Percentiles rank a stretch among this genome's conserved stretches.
phyloP scores from a whole-genome alignment of 257 asterid species.

The Scutellaria minor region DNA sequence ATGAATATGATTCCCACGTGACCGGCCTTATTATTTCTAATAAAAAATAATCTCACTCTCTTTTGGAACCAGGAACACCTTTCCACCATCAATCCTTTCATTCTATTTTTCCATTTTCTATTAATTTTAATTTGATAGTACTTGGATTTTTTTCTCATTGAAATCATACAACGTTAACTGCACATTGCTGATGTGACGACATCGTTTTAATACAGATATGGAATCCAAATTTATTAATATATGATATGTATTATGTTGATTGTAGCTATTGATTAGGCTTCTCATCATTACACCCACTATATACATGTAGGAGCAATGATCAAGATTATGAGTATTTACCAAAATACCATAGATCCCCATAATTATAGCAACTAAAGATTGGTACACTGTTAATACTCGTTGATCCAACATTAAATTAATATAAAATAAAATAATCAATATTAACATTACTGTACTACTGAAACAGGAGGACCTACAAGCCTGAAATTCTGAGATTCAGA shows the following conservation, averaged over 20 bases:
- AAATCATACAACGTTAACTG: too few species aligned
- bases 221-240: too few species aligned
- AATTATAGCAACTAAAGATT: slow-evolving; percentile 34
- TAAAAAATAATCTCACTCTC: slow-evolving; percentile 37
- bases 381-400: slow-evolving; percentile 1
- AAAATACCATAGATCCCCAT: slow-evolving; percentile 43
- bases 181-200: too few species aligned
- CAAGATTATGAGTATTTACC: slow-evolving; percentile 28
- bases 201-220: too few species aligned
- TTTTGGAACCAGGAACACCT: slow-evolving; percentile 49
- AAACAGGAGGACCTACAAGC: neutral
- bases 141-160: too few species aligned
- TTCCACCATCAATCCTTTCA: slow-evolving; percentile 1
- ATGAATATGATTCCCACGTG: slow-evolving; percentile 59
- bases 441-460: neutral
- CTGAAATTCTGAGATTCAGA: slow-evolving; percentile 36
- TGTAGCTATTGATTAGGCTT: neutral
- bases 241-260: too few species aligned
- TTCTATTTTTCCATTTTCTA: neutral
- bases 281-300: slow-evolving; percentile 58
- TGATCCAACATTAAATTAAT: neutral
- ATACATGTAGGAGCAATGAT: slow-evolving; percentile 35
- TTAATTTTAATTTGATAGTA: neutral
- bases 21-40: slow-evolving; percentile 34
- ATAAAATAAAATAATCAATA: too few species aligned